Evolutionary conservation across 352 stramenopile genomes (phyloP).

Genomic region (Pythium monospermum): DNA sequence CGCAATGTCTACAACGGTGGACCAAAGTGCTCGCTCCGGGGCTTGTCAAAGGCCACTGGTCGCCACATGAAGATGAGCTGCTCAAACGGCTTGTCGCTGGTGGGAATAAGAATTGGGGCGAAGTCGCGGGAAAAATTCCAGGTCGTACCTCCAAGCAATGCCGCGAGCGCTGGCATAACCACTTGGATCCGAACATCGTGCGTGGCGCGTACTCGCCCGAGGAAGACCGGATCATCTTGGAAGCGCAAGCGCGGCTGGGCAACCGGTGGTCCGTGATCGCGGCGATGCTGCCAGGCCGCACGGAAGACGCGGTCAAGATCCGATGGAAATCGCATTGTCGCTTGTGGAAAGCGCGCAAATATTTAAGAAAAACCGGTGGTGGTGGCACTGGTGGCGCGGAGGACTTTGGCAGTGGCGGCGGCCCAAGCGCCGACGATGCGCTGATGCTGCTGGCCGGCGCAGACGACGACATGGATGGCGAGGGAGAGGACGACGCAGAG

Average conservation of each 20-base stretch:
- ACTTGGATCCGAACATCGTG: conserved; percentile 85
- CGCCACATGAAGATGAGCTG: conserved; percentile 83
- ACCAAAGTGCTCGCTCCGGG: conserved; percentile 87
- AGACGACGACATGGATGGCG: not conserved
- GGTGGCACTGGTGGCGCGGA: conserved; percentile 11
- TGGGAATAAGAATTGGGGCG: conserved; percentile 87
- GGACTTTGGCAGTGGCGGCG: not conserved
- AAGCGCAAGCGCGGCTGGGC: conserved; percentile 78
- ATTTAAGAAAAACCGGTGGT: conserved; percentile 53
- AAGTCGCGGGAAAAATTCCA: conserved; percentile 81
- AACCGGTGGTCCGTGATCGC: conserved; percentile 91
- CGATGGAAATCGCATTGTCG: conserved; percentile 89
- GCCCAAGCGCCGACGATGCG: conserved; percentile 4
- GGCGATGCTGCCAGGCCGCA: conserved; percentile 79
- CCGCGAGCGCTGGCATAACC: conserved; percentile 88
- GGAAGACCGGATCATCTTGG: conserved; percentile 86
- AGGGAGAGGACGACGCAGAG: not conserved
- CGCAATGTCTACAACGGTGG: conserved; percentile 89
- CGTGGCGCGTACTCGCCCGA: conserved; percentile 84
- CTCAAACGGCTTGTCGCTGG: conserved; percentile 68
- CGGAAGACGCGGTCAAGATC: conserved; percentile 91
- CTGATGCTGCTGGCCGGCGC: not conserved
- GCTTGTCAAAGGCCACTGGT: conserved; percentile 89
- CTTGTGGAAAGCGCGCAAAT: conserved; percentile 77
- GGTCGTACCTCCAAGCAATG: conserved; percentile 88